Evolutionary conservation across 805 yeast species (phyloP).

Genomic region (Spencermartinsiella europaea): DNA sequence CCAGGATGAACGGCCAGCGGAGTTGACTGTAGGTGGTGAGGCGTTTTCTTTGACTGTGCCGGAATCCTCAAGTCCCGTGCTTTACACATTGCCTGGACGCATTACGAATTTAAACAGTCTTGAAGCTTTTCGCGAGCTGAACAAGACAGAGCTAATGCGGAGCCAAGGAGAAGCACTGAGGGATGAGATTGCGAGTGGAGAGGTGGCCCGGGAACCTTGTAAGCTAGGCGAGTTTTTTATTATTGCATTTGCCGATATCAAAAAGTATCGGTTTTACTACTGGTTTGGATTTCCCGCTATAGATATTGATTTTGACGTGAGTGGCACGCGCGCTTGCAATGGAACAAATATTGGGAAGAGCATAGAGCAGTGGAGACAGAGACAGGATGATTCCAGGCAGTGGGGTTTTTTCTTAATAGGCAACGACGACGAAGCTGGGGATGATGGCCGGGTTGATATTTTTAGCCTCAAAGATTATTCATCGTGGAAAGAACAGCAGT

Average conservation of each 20-base stretch:
- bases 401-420: constrained; percentile 30
- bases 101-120: constrained; percentile 70
- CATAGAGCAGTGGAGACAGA: constrained; percentile 12
- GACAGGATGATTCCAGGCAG: constrained; percentile 15
- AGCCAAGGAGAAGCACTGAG: constrained; percentile 31
- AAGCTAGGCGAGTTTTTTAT: constrained; percentile 42
- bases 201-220: constrained; percentile 38
- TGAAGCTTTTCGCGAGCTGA: constrained; percentile 71
- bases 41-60: not conserved
- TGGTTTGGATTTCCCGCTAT: constrained; percentile 84
- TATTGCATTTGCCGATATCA: constrained; percentile 79
- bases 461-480: constrained; percentile 19
- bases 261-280: constrained; percentile 79
- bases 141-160: constrained; percentile 56
- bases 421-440: constrained; percentile 9
- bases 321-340: not conserved
- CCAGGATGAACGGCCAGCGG: constrained; percentile 25
- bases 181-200: constrained; percentile 16
- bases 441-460: constrained; percentile 11
- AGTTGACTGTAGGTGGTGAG: not conserved
- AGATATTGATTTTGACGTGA: constrained; percentile 44
- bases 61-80: constrained; percentile 4
- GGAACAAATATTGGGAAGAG: not conserved
- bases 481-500: constrained; percentile 14
- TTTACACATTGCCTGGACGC: constrained; percentile 37